Evolutionary conservation across 768 basidiomycete genomes (phyloP).

Genomic region (Russula foetens): DNA sequence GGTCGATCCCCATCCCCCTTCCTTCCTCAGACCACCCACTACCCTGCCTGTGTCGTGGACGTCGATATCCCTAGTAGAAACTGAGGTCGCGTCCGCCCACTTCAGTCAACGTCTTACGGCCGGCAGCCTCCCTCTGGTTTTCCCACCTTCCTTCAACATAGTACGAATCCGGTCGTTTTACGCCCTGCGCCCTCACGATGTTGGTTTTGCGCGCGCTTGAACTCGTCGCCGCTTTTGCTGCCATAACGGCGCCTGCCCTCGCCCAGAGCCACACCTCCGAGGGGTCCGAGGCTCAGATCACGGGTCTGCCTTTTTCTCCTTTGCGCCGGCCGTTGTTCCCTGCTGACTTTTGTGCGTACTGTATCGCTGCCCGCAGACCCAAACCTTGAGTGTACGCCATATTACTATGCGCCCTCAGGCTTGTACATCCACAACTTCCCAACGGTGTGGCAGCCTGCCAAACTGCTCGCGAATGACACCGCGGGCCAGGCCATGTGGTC

Average conservation of each 20-base stretch:
- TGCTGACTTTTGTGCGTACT: no score
- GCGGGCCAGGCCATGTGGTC: constrained; percentile 32
- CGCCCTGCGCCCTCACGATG: not conserved
- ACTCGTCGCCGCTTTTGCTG: not conserved
- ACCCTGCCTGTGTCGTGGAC: no score
- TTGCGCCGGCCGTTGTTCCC: no score
- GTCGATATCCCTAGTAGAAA: no score
- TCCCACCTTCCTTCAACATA: no score
- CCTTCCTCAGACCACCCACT: no score
- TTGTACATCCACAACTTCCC: constrained; percentile 2
- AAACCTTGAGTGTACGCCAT: constrained; percentile 9
- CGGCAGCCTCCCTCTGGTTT: no score
- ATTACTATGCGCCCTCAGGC: constrained; percentile 10
- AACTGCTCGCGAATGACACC: constrained; percentile 8
- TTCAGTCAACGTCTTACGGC: no score
- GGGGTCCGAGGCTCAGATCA: constrained; percentile 14
- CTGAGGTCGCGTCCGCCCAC: no score
- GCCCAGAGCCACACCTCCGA: constrained; percentile 13
- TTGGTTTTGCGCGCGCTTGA: not conserved
- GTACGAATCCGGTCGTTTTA: no score
- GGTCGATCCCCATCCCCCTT: no score
- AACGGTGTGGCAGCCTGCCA: constrained; percentile 8
- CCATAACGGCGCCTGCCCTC: not conserved
- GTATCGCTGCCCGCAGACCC: constrained; percentile 4
- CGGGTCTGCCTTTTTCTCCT: not conserved